A percentile compares a stretch with the other conserved stretches of the same genome.
Conservation (phyloP, 306 rosid genomes). For the Vicia villosa region DNA sequence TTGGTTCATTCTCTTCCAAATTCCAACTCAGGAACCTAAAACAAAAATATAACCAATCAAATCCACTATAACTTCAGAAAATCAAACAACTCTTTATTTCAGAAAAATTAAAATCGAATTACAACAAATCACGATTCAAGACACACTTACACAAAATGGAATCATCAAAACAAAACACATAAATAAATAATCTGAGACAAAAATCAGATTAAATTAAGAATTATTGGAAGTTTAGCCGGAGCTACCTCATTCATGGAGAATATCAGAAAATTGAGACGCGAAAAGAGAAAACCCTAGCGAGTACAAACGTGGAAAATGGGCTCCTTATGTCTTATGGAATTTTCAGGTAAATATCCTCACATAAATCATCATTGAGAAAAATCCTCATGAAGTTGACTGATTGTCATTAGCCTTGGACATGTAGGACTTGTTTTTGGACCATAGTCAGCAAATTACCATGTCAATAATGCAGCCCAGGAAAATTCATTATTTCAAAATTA, state of each 20-base stretch:
- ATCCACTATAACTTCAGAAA: neutral
- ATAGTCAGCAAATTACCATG: too few species aligned
- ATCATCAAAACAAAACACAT: neutral
- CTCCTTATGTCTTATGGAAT: too few species aligned
- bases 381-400: too few species aligned
- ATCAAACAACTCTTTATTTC: neutral
- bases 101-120: neutral
- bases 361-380: too few species aligned
- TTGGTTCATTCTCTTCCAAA: constrained; percentile 42
- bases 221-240: neutral
- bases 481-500: too few species aligned
- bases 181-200: neutral
- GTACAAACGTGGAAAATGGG: constrained; percentile 25
- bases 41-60: constrained; percentile 2
- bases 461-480: too few species aligned
- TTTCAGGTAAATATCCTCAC: too few species aligned
- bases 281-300: constrained; percentile 43
- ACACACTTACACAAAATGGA: too few species aligned
- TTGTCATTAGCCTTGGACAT: too few species aligned
- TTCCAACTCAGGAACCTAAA: constrained; percentile 60
- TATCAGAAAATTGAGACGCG: constrained; percentile 28
- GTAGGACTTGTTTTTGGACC: too few species aligned
- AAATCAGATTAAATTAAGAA: constrained; percentile 26
- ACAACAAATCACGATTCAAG: neutral
- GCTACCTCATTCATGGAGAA: constrained; percentile 46